phyloP scores from a whole-genome alignment of 257 asterid species.

The Forsythia viridissima region DNA sequence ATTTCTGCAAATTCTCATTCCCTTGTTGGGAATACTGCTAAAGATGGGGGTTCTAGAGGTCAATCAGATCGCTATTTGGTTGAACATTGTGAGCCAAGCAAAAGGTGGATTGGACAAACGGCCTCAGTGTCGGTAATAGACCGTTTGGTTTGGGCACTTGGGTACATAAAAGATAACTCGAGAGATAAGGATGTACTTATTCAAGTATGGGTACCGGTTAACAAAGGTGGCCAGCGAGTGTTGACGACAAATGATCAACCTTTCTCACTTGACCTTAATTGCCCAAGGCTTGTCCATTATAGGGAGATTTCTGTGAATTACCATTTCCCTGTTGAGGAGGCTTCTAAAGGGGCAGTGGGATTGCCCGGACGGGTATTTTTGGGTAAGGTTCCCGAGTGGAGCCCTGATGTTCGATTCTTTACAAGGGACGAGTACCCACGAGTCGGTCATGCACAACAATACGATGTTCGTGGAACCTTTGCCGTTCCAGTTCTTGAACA shows the following conservation, averaged over 20 bases:
- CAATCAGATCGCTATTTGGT: slow-evolving; percentile 29
- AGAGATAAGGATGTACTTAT: slow-evolving; percentile 60
- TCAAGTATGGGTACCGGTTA: slow-evolving; percentile 91
- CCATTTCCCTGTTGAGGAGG: slow-evolving; percentile 72
- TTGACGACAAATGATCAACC: slow-evolving; percentile 70
- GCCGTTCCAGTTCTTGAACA: slow-evolving; percentile 89
- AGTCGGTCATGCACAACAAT: slow-evolving; percentile 70
- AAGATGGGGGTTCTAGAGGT: slow-evolving; percentile 22
- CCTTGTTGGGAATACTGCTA: slow-evolving; percentile 31
- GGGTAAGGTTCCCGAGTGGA: slow-evolving; percentile 89
- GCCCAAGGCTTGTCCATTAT: slow-evolving; percentile 73
- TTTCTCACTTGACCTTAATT: slow-evolving; percentile 57
- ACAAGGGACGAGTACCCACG: slow-evolving; percentile 75
- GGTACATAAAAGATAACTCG: slow-evolving; percentile 52
- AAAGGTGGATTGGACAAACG: slow-evolving; percentile 64
- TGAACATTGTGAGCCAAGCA: slow-evolving; percentile 41
- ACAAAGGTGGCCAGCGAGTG: slow-evolving; percentile 61
- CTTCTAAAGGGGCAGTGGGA: slow-evolving; percentile 58
- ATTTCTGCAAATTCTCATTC: slow-evolving; percentile 29
- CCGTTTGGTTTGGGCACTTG: slow-evolving; percentile 62
- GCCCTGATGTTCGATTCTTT: slow-evolving; percentile 86
- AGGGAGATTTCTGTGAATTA: slow-evolving; percentile 69
- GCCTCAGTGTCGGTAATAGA: slow-evolving; percentile 65
- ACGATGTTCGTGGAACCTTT: slow-evolving; percentile 81
- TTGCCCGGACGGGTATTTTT: slow-evolving; percentile 91